phyloP scores from a whole-genome alignment of 1,284 basidiomycete genomes.

The Abortiporus biennis region DNA sequence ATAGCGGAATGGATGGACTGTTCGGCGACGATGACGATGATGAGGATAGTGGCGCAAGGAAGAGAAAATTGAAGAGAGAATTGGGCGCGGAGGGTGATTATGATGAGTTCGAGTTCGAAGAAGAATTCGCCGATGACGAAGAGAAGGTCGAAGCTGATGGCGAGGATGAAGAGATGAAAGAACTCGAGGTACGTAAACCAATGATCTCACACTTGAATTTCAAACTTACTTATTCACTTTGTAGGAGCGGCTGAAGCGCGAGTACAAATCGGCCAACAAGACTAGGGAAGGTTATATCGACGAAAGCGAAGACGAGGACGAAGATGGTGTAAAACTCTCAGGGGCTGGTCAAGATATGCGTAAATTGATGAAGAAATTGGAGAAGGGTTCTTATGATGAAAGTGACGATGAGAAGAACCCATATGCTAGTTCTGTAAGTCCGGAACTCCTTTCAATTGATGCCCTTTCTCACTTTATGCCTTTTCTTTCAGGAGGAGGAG shows the following conservation, averaged over 20 bases:
- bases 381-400: constrained; percentile 80
- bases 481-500: constrained; percentile 44
- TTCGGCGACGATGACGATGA: constrained; percentile 54
- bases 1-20: constrained; percentile 51
- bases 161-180: constrained; percentile 81
- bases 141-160: constrained; percentile 70
- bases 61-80: constrained; percentile 44
- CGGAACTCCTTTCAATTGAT: not conserved
- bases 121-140: constrained; percentile 84
- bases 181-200: constrained; percentile 57
- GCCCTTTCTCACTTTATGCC: constrained; percentile 3
- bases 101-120: constrained; percentile 81
- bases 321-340: constrained; percentile 48
- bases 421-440: constrained; percentile 67
- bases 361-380: constrained; percentile 69
- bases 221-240: not conserved
- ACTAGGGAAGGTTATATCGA: constrained; percentile 61
- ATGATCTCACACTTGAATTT: constrained; percentile 1
- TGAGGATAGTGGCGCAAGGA: constrained; percentile 48
- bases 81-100: constrained; percentile 66
- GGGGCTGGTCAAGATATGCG: constrained; percentile 73
- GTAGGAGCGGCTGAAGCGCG: constrained; percentile 79
- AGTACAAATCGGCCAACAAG: constrained; percentile 76
- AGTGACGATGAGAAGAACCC: constrained; percentile 78
- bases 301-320: constrained; percentile 71